These are phyloP conservation scores for Hericium coralloides DNA, from an alignment of 768 basidiomycete genomes.

Conservation along the genomic window DNA sequence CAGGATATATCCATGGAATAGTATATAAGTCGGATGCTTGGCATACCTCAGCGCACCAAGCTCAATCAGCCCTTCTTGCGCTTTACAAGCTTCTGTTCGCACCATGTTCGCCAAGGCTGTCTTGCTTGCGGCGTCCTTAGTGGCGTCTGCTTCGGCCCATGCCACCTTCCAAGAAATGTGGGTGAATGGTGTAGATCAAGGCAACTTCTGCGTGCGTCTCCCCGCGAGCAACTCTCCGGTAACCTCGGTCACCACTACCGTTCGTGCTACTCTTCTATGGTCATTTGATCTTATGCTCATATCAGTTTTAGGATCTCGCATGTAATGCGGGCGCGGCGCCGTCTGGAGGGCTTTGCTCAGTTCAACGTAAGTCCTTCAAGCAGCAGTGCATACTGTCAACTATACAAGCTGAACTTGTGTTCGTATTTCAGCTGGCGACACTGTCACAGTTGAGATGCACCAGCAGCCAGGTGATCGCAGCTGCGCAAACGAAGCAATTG, in stretches of 20 bases:
- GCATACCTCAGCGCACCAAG: background rate
- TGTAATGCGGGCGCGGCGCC: conserved; percentile 33
- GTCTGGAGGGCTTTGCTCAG: conserved; percentile 28
- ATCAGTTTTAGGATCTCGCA: conserved; percentile 30
- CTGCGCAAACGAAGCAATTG: conserved; percentile 40
- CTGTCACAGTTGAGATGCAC: conserved; percentile 45
- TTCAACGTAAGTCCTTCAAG: background rate
- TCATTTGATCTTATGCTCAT: no score
- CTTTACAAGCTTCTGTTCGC: background rate
- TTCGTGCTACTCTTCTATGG: conserved; percentile 4
- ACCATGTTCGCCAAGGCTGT: conserved; percentile 23
- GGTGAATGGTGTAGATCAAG: conserved; percentile 41
- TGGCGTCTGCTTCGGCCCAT: conserved; percentile 36
- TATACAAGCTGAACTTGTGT: background rate
- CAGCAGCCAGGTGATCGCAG: conserved; percentile 38
- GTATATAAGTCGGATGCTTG: background rate
- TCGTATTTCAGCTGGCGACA: conserved; percentile 30
- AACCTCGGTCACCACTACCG: conserved; percentile 28
- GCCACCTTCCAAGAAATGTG: conserved; percentile 48
- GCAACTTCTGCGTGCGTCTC: conserved; percentile 35
- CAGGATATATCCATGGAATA: background rate
- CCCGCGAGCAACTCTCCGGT: conserved; percentile 40
- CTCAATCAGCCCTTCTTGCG: background rate
- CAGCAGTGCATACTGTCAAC: background rate
- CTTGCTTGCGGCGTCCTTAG: conserved; percentile 24